Base-by-base conservation (phyloP, 495 filamentous ascomycete genomes). In the Xylaria nigripes region DNA sequence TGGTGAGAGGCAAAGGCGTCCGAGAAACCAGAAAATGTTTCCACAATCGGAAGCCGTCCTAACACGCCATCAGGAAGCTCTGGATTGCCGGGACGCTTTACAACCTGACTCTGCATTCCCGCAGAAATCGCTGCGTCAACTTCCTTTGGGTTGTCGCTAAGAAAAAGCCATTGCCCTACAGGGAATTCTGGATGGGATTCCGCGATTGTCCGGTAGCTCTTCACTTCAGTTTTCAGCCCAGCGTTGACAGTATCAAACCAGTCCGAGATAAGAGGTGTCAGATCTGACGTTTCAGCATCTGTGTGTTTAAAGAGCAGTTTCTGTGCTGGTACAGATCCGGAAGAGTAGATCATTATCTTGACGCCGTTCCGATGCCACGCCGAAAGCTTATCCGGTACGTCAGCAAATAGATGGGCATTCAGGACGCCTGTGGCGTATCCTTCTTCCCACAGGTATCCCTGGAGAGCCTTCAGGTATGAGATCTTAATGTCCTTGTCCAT, bases 171-270 rank as follows among this genome's bases (percentile, higher is more conserved):
- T 54, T 77, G 67, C 21, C 56, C 56, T 1, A 58, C 54, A 13
- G 68, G 62, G 23, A 70, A 54, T 23, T 70, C 68, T n/a, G 76
- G 58, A 48, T 73, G 67, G 48, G 61, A 60, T 10, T 64, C 70
- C 21, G 66, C 67, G 55, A 89, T 88, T 53, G 65, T 77, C 61
- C 66, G 63, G 64, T 89, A 89, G 61, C 83, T 86, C 30, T 54
- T 65, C 29, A 60, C 53, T 56, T 86, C 80, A 47, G 67, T 70
- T 72, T 89, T 89, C 56, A 76, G 70, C 7, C 86, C 86, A n/a
- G 85, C 85, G 57, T 82, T 89, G 36, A 84, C 77, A 6, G 85
- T 88, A 64, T 89, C 86, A 56, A 85, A 89, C 67, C 78, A 86
- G 43, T 72, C 80, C 23, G 68, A 67, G 52, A 88, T 73, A 42